These are phyloP conservation scores for Pseudogymnoascus sp. DNA, from an alignment of 2,329 filamentous ascomycete genomes.

Conservation along the genomic window DNA sequence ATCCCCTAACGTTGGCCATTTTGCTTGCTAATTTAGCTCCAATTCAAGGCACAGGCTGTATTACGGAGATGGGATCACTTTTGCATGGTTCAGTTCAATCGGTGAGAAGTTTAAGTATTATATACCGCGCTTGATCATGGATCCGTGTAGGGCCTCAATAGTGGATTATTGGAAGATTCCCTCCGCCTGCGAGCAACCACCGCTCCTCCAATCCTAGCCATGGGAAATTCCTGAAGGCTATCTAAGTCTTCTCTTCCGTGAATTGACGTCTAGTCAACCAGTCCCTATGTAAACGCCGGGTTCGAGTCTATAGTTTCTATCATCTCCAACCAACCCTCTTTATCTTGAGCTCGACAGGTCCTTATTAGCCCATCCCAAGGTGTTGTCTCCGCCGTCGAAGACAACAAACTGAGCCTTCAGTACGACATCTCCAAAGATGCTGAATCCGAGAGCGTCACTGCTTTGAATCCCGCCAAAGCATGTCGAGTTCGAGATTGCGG, in stretches of 20 bases:
- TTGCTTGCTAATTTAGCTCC: no score
- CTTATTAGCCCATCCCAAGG: slow-evolving; percentile 14
- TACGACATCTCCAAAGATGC: slow-evolving; percentile 27
- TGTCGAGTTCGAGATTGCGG: slow-evolving; percentile 14
- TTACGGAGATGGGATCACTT: neutral
- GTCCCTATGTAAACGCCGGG: neutral
- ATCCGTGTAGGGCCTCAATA: neutral
- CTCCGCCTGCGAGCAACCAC: neutral
- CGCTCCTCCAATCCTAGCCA: neutral
- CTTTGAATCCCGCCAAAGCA: slow-evolving; percentile 21
- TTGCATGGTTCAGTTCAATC: neutral
- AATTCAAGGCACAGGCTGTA: no score
- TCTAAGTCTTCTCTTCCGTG: neutral
- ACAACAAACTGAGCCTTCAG: slow-evolving; percentile 30
- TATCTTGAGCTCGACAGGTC: neutral
- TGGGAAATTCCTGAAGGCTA: neutral
- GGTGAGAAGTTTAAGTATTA: slow-evolving; percentile 3
- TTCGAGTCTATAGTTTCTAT: neutral
- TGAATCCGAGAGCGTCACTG: slow-evolving; percentile 20
- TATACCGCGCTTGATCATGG: neutral
- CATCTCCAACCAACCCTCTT: neutral
- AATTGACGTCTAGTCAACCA: neutral
- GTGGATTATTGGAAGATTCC: neutral
- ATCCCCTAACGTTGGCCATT: neutral
- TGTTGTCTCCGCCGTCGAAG: slow-evolving; percentile 22